Conservation (phyloP, 805 yeast genomes). For the Starmera caribaea region DNA sequence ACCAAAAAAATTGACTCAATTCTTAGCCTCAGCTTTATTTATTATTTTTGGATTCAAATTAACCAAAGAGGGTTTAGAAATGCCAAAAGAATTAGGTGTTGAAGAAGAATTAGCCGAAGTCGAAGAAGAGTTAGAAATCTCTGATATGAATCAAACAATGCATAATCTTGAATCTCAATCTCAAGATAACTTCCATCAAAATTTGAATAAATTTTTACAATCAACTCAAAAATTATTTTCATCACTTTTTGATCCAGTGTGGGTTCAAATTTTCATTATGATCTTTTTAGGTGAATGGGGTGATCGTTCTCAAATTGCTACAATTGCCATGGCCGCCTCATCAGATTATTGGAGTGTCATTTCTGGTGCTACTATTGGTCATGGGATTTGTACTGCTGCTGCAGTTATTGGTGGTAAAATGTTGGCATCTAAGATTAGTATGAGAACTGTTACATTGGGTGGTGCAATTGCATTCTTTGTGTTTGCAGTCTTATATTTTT, state of each 20-base stretch:
- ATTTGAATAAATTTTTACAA: conserved; percentile 6
- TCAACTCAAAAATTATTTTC: conserved; percentile 26
- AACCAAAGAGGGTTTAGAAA: conserved; percentile 69
- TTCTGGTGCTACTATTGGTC: conserved; percentile 85
- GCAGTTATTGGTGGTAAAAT: conserved; percentile 94
- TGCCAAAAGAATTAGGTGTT: conserved; percentile 78
- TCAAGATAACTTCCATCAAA: conserved; percentile 36
- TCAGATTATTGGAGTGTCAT: conserved; percentile 85
- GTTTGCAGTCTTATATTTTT: conserved; percentile 73
- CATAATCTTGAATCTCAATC: conserved; percentile 43
- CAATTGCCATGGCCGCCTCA: conserved; percentile 98
- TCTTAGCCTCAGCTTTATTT: conserved; percentile 73
- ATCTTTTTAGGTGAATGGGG: conserved; percentile 99
- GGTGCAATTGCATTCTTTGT: conserved; percentile 83
- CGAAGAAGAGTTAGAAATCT: conserved; percentile 78
- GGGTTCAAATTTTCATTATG: conserved; percentile 94
- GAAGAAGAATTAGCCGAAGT: conserved; percentile 96
- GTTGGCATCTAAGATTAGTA: conserved; percentile 78
- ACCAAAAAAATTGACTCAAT: conserved; percentile 71
- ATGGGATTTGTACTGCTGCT: conserved; percentile 73
- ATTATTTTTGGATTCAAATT: conserved; percentile 74
- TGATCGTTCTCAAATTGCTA: conserved; percentile 95
- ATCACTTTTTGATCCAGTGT: conserved; percentile 71
- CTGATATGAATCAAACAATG: conserved; percentile 41
- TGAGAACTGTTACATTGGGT: conserved; percentile 86